Base-by-base conservation (phyloP, 176 grass and related monocot genomes). In the Triticum turgidum region DNA sequence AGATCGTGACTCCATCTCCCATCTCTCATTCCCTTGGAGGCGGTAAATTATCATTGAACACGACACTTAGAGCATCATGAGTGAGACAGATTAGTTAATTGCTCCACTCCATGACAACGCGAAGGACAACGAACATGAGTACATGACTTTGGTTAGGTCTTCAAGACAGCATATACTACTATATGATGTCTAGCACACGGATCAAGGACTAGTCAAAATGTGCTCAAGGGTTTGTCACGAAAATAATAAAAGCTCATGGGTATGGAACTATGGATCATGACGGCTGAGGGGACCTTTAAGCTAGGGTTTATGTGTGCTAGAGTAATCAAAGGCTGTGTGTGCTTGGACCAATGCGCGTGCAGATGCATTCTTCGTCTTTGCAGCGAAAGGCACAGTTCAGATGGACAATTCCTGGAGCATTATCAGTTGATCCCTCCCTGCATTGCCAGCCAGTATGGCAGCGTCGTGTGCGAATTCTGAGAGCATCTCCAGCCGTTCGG, bases 201-300 rank as follows among this genome's bases (percentile, higher is more conserved):
- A 78, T 86, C 79, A 86, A 65, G 64, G 51, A 45, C 54, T 71
- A 63, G 79, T 86, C 83, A 86, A 81, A 76, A 34, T 47, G 49
- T 54, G 51, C 51, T 54, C 51, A 52, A 52, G 49, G 49, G 14
- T 0, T 52, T 17, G 14, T 0, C 49, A 15, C 49, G 6, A 52
- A 17, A 17, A 18, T 52, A 52, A 52, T 52, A 52, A 29, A 29
- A 12, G 37, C 14, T 77, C 51, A 80, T 61, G 8, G 3, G 27
- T 14, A 22, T 83, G 51, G 27, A 44, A 22, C 38, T 14, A 22
- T 83, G 51, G 27, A 44, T 33, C 38, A 25, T 42, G 54, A 20
- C 44, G 32, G 80, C 42, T 42, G 24, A 32, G 22, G 22, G 64
- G 83, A 58, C 35, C 18, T 17, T 52, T 52, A 5, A 6, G 1